Percentiles rank a stretch among this genome's conserved stretches.
Conservation (phyloP, 2,329 filamentous ascomycete species). For the Acarospora socialis region DNA sequence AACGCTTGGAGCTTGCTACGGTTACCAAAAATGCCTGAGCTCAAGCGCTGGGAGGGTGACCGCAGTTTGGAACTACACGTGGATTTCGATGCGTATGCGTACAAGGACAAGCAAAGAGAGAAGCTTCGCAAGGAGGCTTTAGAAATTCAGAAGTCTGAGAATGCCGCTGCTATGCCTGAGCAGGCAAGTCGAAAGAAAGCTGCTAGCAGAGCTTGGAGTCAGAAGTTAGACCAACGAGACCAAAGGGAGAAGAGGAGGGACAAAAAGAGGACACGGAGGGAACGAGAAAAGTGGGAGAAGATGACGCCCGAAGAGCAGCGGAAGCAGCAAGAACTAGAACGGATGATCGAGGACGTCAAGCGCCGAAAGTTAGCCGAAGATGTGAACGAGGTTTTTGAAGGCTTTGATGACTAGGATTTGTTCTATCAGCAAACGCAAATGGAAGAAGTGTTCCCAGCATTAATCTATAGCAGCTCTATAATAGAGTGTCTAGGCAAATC, state of each 20-base stretch:
- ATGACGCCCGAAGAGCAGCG: conserved; percentile 59
- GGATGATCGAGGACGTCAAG: conserved; percentile 51
- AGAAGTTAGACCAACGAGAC: conserved; percentile 52
- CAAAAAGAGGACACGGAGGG: conserved; percentile 48
- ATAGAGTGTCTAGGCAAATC: too few relatives aligned
- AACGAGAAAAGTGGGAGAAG: conserved; percentile 46
- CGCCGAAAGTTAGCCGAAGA: conserved; percentile 38
- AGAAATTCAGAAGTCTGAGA: conserved; percentile 30
- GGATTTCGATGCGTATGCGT: conserved; percentile 54
- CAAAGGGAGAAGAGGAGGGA: conserved; percentile 47
- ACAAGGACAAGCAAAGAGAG: conserved; percentile 59
- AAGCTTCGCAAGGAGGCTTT: conserved; percentile 46
- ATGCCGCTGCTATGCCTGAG: conserved; percentile 20
- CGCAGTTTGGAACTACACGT: conserved; percentile 47
- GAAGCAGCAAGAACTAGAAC: conserved; percentile 47
- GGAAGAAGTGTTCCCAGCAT: background rate
- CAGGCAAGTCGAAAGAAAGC: conserved; percentile 36
- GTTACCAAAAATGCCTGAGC: conserved; percentile 87
- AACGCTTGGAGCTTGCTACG: conserved; percentile 74
- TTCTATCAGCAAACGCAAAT: background rate
- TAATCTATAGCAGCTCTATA: too few relatives aligned
- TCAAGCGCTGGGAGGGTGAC: conserved; percentile 58
- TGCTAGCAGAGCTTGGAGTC: conserved; percentile 58
- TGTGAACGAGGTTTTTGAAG: conserved; percentile 22
- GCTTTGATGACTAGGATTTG: conserved; percentile 17